Evolutionary conservation across 441 rosid species (phyloP), one percentile per base, ranked within the genome.

Genomic region (Kokia cookei): DNA sequence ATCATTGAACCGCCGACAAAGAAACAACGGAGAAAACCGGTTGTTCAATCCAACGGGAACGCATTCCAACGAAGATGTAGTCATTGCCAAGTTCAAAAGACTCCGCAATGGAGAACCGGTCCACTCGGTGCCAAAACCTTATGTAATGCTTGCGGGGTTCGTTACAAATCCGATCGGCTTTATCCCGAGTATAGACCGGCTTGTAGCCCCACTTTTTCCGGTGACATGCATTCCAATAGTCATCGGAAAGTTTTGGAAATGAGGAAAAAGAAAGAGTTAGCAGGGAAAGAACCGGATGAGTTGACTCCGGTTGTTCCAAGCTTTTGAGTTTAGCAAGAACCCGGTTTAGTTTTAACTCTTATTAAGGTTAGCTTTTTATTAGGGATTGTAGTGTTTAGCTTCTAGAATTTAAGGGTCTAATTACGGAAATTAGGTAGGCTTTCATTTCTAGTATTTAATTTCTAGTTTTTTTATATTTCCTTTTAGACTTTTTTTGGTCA

Each of bases 71-170:
- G 89, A 42, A 76, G 83, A 26, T 86, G 89, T 65, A 86, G 84
- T 60, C 89, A 86, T 76, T 86, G 89, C 65, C 82, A 79, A 69
- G 84, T 75, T n/a, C 83, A 81, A 66, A 85, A 80, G 85, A 85
- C 86, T 12, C 86, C 88, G 1, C 89, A 86, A 73, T 86, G 89
- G 89, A 55, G 89, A 74, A 74, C 87, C 72, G 64, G 64, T 60
- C 64, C 64, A 14, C 40, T 27, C n/a, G 64, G 64, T 60, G 42
- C 64, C 11, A 86, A 86, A 79, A 86, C 89, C 3, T 78, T 86
- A 5, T 86, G 89, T 65, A 86, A 86, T 48, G 89, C 89, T 12
- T 86, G 89, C 32, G 89, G 89, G 6, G 89, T 86, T 42, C 78
- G 89, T 66, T 83, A 19, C 75, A 86, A 86, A 77, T 86, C 89